Evolutionary conservation across 1,139 yeast genomes (phyloP).

Genomic region (Meyerozyma sp.): DNA sequence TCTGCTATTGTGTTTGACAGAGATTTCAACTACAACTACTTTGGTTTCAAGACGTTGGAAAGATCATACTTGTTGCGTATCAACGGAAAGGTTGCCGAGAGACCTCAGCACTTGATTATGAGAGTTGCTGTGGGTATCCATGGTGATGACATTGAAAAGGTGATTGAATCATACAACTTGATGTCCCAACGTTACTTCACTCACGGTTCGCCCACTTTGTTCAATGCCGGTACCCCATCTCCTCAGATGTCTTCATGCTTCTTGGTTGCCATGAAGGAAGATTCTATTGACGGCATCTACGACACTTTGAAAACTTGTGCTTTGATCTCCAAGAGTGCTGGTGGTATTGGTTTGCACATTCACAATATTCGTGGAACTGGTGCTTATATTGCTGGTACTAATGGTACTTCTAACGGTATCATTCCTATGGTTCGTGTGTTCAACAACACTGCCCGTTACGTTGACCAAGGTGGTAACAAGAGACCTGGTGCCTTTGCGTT

Average conservation of each 20-base stretch:
- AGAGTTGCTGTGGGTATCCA: constrained; percentile 53
- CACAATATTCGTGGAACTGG: constrained; percentile 51
- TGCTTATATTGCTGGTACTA: constrained; percentile 46
- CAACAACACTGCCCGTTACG: constrained; percentile 56
- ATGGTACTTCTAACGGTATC: constrained; percentile 52
- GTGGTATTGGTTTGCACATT: constrained; percentile 55
- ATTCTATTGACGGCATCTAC: constrained; percentile 55
- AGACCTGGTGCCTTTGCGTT: constrained; percentile 63
- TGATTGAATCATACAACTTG: constrained; percentile 43
- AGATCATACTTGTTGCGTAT: constrained; percentile 40
- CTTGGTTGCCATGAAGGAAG: constrained; percentile 52
- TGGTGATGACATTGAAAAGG: constrained; percentile 31
- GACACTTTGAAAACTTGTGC: constrained; percentile 52
- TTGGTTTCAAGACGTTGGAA: constrained; percentile 50
- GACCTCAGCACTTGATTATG: constrained; percentile 48
- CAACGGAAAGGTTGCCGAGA: constrained; percentile 34
- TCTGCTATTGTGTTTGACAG: constrained; percentile 47
- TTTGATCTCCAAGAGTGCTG: constrained; percentile 52
- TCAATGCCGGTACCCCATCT: constrained; percentile 47
- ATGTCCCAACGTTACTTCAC: constrained; percentile 50
- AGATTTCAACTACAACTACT: constrained; percentile 41
- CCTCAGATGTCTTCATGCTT: constrained; percentile 51
- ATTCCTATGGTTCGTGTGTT: constrained; percentile 58
- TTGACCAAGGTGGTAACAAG: constrained; percentile 60
- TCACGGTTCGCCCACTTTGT: constrained; percentile 54